phyloP scores from a whole-genome alignment of 768 basidiomycete species.

The Xerocomellus chrysenteron region DNA sequence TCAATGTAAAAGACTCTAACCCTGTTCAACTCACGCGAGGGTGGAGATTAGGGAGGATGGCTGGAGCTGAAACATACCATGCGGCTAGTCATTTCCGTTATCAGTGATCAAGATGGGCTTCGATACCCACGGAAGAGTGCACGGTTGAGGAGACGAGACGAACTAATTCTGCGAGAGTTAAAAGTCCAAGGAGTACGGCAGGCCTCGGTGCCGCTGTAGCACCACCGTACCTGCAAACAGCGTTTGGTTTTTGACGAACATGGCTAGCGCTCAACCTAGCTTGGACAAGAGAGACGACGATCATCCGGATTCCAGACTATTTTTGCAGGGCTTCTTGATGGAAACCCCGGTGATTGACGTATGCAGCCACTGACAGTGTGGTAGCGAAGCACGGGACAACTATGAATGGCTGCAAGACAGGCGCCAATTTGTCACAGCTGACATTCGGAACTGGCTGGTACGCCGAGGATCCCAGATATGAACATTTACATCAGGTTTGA shows the following conservation, averaged over 20 bases:
- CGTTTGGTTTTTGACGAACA: not conserved
- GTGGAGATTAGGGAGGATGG: not conserved
- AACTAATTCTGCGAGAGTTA: not conserved
- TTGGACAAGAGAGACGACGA: conserved; percentile 3
- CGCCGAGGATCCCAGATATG: conserved; percentile 7
- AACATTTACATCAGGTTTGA: not conserved
- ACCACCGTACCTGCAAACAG: not conserved
- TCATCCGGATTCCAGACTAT: not conserved
- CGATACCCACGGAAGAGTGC: not conserved
- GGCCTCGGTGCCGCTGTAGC: conserved; percentile 3
- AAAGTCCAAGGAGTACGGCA: not conserved
- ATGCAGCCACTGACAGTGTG: not conserved
- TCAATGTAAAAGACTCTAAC: not conserved
- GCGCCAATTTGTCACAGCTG: not conserved
- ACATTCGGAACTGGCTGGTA: not conserved
- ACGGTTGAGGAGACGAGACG: not conserved
- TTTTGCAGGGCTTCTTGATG: conserved; percentile 8
- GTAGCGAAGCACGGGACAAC: not conserved
- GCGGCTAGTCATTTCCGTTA: conserved; percentile 29
- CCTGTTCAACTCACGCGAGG: not conserved
- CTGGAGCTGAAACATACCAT: conserved; percentile 6
- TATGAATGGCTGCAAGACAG: not conserved
- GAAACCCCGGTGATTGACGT: conserved; percentile 7
- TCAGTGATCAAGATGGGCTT: conserved; percentile 8
- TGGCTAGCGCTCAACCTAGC: not conserved